Evolutionary conservation across 805 yeast species (phyloP).

Genomic region (Phaffomyces antillensis): DNA sequence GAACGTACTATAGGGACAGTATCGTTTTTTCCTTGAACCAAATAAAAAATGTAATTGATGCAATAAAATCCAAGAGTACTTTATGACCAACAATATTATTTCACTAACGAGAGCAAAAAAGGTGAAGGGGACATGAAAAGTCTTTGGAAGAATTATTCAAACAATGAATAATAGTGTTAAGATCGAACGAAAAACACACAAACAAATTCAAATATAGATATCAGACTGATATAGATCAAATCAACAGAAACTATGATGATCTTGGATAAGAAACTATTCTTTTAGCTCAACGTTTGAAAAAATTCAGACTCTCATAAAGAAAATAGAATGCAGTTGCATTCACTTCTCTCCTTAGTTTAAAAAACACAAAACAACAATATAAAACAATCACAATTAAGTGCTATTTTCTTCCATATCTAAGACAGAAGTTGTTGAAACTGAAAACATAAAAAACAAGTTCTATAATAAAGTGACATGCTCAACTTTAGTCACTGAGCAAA

Average conservation of each 20-base stretch:
- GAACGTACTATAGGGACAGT: neutral
- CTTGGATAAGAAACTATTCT: neutral
- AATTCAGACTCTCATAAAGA: neutral
- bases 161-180: neutral
- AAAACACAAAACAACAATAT: constrained; percentile 1
- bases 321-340: neutral
- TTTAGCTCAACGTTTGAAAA: too few relatives aligned
- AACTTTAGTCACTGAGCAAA: neutral
- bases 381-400: neutral
- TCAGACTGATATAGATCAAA: neutral
- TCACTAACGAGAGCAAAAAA: neutral
- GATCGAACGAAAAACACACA: neutral
- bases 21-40: too few relatives aligned
- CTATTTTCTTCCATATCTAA: neutral
- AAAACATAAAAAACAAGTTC: neutral
- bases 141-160: neutral
- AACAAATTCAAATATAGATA: neutral
- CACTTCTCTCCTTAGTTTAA: neutral
- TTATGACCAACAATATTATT: neutral
- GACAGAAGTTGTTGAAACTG: constrained; percentile 3
- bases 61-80: neutral
- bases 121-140: neutral
- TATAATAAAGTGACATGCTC: neutral
- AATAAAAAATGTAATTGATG: neutral
- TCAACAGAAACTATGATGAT: too few relatives aligned